Percentiles rank a stretch among this genome's conserved stretches.
These are phyloP conservation scores for Fusarium humuli DNA, from an alignment of 2,329 filamentous ascomycete species.

Conservation along the genomic window DNA sequence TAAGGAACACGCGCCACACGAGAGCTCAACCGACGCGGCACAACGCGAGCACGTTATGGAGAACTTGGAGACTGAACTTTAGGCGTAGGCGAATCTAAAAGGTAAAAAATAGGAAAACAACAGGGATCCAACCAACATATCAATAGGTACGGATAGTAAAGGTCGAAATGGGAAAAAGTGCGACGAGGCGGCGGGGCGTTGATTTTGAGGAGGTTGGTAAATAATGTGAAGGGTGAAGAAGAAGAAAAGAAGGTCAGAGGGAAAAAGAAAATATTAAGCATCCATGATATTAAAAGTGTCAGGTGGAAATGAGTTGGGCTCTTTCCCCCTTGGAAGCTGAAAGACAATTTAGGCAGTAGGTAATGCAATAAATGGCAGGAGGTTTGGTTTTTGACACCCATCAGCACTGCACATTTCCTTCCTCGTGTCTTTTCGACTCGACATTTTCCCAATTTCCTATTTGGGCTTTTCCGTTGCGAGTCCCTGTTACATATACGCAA, in stretches of 20 bases:
- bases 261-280: slow-evolving; percentile 33
- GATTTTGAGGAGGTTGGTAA: slow-evolving; percentile 24
- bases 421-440: not conserved
- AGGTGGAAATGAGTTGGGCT: slow-evolving; percentile 39
- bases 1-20: slow-evolving; percentile 23
- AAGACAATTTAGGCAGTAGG: slow-evolving; percentile 4
- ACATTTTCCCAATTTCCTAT: slow-evolving; percentile 18
- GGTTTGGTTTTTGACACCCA: slow-evolving; percentile 6
- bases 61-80: slow-evolving; percentile 22
- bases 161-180: slow-evolving; percentile 17
- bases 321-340: slow-evolving; percentile 18
- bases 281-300: slow-evolving; percentile 9
- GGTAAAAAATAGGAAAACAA: not conserved
- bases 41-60: slow-evolving; percentile 30
- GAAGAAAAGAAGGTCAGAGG: slow-evolving; percentile 5
- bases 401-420: not conserved
- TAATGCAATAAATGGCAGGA: slow-evolving; percentile 2
- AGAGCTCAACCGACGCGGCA: slow-evolving; percentile 19
- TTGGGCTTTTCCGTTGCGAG: slow-evolving; percentile 19
- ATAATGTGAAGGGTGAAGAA: slow-evolving; percentile 1
- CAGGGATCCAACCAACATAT: slow-evolving; percentile 4
- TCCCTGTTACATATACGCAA: slow-evolving; percentile 23
- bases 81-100: slow-evolving; percentile 2
- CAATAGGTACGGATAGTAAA: not conserved
- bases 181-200: slow-evolving; percentile 31